These are phyloP conservation scores for Knufia petricola DNA, from an alignment of 2,329 filamentous ascomycete genomes.

Conservation along the genomic window DNA sequence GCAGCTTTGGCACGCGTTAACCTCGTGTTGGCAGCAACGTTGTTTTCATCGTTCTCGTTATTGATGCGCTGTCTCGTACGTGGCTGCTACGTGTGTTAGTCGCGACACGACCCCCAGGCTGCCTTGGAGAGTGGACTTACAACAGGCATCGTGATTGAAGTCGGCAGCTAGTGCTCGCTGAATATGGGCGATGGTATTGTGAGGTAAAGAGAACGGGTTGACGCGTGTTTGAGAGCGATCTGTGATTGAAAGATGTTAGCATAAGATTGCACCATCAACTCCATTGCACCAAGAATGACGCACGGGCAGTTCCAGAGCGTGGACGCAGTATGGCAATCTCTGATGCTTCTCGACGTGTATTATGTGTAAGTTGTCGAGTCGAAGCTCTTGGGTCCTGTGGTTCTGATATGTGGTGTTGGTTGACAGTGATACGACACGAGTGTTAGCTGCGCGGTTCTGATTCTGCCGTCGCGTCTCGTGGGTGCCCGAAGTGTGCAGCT, in stretches of 20 bases:
- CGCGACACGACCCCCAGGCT: slow-evolving; percentile 1
- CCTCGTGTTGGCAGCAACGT: slow-evolving; percentile 56
- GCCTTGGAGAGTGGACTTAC: slow-evolving; percentile 15
- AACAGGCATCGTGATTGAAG: slow-evolving; percentile 20
- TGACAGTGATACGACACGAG: slow-evolving; percentile 1
- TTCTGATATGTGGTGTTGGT: slow-evolving; percentile 7
- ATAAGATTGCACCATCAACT: slow-evolving; percentile 7
- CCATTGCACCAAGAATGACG: slow-evolving; percentile 17
- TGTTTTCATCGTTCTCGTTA: slow-evolving; percentile 94
- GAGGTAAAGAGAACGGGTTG: slow-evolving; percentile 8
- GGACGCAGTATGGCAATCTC: slow-evolving; percentile 8
- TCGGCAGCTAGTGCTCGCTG: slow-evolving; percentile 13
- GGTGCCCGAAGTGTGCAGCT: slow-evolving; percentile 5
- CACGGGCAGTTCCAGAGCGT: slow-evolving; percentile 19
- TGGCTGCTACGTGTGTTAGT: slow-evolving; percentile 46
- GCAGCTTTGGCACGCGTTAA: slow-evolving; percentile 89
- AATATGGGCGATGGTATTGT: slow-evolving; percentile 1
- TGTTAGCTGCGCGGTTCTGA: not conserved
- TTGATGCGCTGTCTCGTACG: slow-evolving; percentile 64
- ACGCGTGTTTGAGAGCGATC: not conserved
- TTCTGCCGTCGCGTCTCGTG: slow-evolving; percentile 1
- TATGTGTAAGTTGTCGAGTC: slow-evolving; percentile 2
- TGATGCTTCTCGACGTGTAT: not conserved
- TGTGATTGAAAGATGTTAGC: slow-evolving; percentile 3
- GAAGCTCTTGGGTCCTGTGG: not conserved